A percentile compares a stretch with the other conserved stretches of the same genome.
These are phyloP conservation scores for Yarrowia sp. DNA, from an alignment of 805 yeast species.

Conservation along the genomic window DNA sequence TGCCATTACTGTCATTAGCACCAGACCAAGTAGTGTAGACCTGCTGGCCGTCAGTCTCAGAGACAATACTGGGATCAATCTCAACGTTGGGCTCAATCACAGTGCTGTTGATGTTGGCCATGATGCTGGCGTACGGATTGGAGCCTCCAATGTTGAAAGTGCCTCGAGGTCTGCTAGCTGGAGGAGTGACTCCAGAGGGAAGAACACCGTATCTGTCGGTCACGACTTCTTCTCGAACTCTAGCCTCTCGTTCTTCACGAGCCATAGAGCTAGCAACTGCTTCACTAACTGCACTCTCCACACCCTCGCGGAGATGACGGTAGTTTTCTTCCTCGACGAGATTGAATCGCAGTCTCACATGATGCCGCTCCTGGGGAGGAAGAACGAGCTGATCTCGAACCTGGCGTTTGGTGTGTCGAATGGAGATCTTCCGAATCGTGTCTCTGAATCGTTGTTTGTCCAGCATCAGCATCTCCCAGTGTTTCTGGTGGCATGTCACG, in stretches of 20 bases:
- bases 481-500: not conserved
- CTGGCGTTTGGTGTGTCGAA: constrained; percentile 83
- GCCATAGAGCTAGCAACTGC: not conserved
- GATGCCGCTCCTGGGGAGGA: constrained; percentile 73
- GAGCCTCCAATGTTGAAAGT: constrained; percentile 3
- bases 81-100: constrained; percentile 27
- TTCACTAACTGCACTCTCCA: not conserved
- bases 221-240: not conserved
- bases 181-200: not conserved
- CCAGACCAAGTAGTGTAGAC: not conserved
- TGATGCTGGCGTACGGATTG: constrained; percentile 58
- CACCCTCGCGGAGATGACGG: constrained; percentile 36
- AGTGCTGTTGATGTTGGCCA: constrained; percentile 37
- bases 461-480: constrained; percentile 20
- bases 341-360: constrained; percentile 71
- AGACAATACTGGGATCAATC: constrained; percentile 43
- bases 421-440: constrained; percentile 54
- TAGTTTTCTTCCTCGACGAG: constrained; percentile 85
- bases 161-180: not conserved
- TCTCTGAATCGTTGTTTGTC: constrained; percentile 44
- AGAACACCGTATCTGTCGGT: not conserved
- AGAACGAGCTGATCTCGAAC: constrained; percentile 72
- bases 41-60: not conserved
- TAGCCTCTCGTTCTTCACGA: not conserved
- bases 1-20: not conserved